These are phyloP conservation scores for Puccinia hordei DNA, from an alignment of 1,284 basidiomycete species.

Conservation along the genomic window DNA sequence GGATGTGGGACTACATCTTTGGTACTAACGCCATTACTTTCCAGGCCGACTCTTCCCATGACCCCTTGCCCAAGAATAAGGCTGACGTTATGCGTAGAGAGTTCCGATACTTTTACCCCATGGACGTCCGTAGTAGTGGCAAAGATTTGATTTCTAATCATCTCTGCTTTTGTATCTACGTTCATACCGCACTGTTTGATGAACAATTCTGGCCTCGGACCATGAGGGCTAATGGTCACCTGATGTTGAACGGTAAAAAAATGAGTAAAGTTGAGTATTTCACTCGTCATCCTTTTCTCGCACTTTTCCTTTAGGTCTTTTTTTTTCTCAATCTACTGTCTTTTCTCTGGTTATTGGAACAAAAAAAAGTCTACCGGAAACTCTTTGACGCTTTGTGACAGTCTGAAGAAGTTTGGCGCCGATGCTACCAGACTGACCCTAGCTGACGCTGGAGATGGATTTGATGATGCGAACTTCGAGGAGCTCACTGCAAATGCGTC, in stretches of 20 bases:
- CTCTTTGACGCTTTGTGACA: conserved; percentile 75
- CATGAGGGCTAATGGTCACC: conserved; percentile 92
- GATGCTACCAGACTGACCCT: conserved; percentile 88
- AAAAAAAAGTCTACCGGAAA: conserved; percentile 82
- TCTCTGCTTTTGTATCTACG: conserved; percentile 91
- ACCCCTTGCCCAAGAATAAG: conserved; percentile 69
- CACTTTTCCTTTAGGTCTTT: not conserved
- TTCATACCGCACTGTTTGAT: conserved; percentile 90
- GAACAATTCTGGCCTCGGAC: conserved; percentile 89
- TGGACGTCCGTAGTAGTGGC: conserved; percentile 97
- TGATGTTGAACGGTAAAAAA: conserved; percentile 98
- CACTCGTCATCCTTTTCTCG: too few species aligned
- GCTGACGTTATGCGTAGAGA: conserved; percentile 83
- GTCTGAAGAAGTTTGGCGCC: conserved; percentile 83
- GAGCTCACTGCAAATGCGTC: conserved; percentile 98
- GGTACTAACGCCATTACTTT: conserved; percentile 68
- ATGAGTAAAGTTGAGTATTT: conserved; percentile 67
- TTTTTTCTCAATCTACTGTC: not conserved
- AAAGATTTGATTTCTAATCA: conserved; percentile 98
- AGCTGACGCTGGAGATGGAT: conserved; percentile 95
- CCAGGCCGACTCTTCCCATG: conserved; percentile 63
- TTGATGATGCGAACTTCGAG: conserved; percentile 98
- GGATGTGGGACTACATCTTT: conserved; percentile 94
- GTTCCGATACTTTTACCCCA: conserved; percentile 97
- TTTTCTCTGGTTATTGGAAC: not conserved